Evolutionary conservation across 2,329 filamentous ascomycete species (phyloP).

Genomic region (Sclerotinia sclerotiorum): DNA sequence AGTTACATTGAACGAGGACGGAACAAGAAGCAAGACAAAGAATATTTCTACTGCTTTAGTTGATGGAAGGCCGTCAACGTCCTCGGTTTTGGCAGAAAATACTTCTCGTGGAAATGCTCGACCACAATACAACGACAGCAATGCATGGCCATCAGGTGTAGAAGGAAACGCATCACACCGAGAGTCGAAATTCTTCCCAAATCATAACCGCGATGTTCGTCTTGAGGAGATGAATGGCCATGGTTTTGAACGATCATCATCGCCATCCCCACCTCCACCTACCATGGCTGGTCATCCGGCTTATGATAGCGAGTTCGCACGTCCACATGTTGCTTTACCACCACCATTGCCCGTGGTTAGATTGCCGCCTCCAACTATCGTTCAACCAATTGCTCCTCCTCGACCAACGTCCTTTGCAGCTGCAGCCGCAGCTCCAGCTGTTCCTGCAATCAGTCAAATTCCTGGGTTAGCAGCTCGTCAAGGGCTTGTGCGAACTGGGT

Average conservation of each 20-base stretch:
- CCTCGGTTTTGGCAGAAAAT: conserved; percentile 31
- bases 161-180: conserved; percentile 44
- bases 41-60: conserved; percentile 30
- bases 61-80: conserved; percentile 26
- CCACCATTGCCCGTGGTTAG: conserved; percentile 74
- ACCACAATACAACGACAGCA: conserved; percentile 36
- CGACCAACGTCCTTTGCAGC: conserved; percentile 48
- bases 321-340: conserved; percentile 69
- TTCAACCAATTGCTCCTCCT: conserved; percentile 47
- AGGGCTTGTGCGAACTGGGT: conserved; percentile 44
- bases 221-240: conserved; percentile 40
- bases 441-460: conserved; percentile 26
- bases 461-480: conserved; percentile 30
- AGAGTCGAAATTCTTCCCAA: conserved; percentile 62
- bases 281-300: conserved; percentile 69
- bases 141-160: conserved; percentile 35
- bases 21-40: conserved; percentile 35
- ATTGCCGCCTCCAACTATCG: conserved; percentile 57
- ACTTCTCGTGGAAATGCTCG: conserved; percentile 19
- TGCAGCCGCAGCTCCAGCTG: conserved; percentile 41
- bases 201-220: conserved; percentile 46
- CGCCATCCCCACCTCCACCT: conserved; percentile 71
- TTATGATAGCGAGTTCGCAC: conserved; percentile 64
- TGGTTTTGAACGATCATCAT: conserved; percentile 46
- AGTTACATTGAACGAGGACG: conserved; percentile 38